These are phyloP conservation scores for Penicillium maclennaniae DNA, from an alignment of 495 filamentous ascomycete species.

Conservation along the genomic window DNA sequence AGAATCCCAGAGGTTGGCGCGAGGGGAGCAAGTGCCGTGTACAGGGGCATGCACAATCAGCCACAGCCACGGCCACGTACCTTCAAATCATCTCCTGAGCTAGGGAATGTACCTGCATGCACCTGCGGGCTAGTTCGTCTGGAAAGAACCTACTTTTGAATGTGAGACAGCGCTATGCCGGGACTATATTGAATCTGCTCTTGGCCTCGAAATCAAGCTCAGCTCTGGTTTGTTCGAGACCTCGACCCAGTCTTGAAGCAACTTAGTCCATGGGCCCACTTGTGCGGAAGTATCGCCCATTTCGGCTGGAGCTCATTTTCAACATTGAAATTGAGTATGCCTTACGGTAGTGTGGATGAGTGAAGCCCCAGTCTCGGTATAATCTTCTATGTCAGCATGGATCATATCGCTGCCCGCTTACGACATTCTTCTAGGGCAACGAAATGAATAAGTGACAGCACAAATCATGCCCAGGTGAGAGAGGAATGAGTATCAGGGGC, in stretches of 20 bases:
- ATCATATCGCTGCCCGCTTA: no score
- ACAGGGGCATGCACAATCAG: background rate
- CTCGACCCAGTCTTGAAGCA: background rate
- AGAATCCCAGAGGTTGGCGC: background rate
- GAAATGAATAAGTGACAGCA: no score
- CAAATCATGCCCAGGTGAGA: no score
- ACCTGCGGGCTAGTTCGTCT: background rate
- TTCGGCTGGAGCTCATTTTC: no score
- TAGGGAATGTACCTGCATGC: background rate
- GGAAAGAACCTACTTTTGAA: background rate
- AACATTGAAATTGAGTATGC: no score
- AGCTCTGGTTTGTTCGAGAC: background rate
- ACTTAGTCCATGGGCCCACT: background rate
- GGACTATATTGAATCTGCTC: background rate
- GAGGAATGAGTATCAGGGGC: no score
- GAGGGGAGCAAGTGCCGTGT: background rate
- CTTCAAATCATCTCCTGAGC: background rate
- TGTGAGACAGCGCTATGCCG: background rate
- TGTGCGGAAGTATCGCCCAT: background rate
- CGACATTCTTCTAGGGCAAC: no score
- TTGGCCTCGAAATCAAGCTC: background rate
- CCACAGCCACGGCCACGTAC: background rate
- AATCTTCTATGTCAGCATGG: no score
- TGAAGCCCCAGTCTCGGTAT: no score
- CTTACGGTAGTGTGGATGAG: no score